Evolutionary conservation across 768 basidiomycete species (phyloP).

Genomic region (Suillus subalutaceus): DNA sequence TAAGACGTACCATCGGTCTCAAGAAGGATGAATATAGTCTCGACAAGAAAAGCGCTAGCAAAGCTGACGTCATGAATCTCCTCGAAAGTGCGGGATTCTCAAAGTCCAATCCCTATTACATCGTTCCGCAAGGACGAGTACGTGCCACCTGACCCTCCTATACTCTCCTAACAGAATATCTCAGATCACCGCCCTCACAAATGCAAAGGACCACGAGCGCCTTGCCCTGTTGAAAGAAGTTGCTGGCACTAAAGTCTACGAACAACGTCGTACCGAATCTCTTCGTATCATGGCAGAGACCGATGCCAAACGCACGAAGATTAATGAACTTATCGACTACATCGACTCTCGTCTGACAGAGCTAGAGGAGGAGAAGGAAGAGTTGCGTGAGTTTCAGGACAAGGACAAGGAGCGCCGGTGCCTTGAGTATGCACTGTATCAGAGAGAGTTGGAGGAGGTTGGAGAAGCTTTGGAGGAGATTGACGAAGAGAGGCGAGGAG

Average conservation of each 20-base stretch:
- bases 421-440: conserved; percentile 93
- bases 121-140: conserved; percentile 96
- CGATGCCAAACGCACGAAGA: conserved; percentile 89
- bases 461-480: conserved; percentile 84
- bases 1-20: conserved; percentile 92
- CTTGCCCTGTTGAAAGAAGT: conserved; percentile 96
- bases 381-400: conserved; percentile 94
- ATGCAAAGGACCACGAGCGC: conserved; percentile 94
- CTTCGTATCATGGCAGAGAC: conserved; percentile 98
- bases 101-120: conserved; percentile 98
- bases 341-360: conserved; percentile 90
- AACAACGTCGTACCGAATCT: conserved; percentile 89
- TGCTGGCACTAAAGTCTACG: conserved; percentile 97
- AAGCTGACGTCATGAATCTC: conserved; percentile 97
- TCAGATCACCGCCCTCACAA: conserved; percentile 94
- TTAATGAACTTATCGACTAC: conserved; percentile 84
- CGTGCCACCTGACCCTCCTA: conserved; percentile 30
- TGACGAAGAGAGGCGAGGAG: conserved; percentile 77
- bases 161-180: conserved; percentile 13
- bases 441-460: conserved; percentile 89
- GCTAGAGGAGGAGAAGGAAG: conserved; percentile 97
- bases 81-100: conserved; percentile 97
- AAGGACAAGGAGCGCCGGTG: conserved; percentile 94
- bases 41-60: conserved; percentile 93
- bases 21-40: conserved; percentile 99